Percentiles rank a stretch among this genome's conserved stretches.
Conservation (phyloP, 108 stramenopile genomes). For the Heterococcus sp. region DNA sequence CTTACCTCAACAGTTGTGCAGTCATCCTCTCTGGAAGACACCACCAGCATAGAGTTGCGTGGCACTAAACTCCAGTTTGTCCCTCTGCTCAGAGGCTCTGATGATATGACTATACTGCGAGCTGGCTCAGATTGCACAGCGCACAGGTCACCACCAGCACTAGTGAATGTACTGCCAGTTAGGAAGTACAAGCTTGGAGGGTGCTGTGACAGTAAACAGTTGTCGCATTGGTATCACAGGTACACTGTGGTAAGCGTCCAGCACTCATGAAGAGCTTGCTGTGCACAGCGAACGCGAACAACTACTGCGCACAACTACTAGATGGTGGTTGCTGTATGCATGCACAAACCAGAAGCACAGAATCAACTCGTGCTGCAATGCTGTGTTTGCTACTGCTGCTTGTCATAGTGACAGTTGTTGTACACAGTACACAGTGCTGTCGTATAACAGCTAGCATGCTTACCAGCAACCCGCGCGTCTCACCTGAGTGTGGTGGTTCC, state of each 20-base stretch:
- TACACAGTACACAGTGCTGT: not conserved
- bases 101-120: slow-evolving; percentile 17
- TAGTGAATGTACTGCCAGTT: not conserved
- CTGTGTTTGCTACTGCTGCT: not conserved
- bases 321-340: not conserved
- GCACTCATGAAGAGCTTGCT: not conserved
- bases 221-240: not conserved
- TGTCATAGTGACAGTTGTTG: not conserved
- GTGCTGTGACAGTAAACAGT: not conserved
- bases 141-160: too few species aligned
- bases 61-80: slow-evolving; percentile 38
- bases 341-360: not conserved
- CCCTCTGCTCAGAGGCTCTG: slow-evolving; percentile 16
- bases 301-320: not conserved
- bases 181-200: not conserved
- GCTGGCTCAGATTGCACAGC: too few species aligned
- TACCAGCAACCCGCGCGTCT: slow-evolving; percentile 1
- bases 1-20: too few species aligned
- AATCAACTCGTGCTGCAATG: not conserved
- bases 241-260: not conserved
- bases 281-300: not conserved
- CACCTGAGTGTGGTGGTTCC: slow-evolving; percentile 38
- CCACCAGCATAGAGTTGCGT: slow-evolving; percentile 36
- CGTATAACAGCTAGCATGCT: slow-evolving; percentile 11
- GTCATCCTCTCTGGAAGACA: too few species aligned